These are phyloP conservation scores for sweet orange (Citrus sinensis) DNA, from an alignment of 345 rosid genomes.

Conservation along the genomic window DVS_A1.0 CM039167.1:2954001-2954500, in stretches of 20 bases:
- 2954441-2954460: slow-evolving; percentile 82
- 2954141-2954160: slow-evolving; percentile 14
- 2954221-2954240: slow-evolving; percentile 58
- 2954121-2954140: slow-evolving; percentile 9
- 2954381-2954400: not conserved
- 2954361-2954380: not conserved
- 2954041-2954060: slow-evolving; percentile 38
- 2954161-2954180: slow-evolving; percentile 12
- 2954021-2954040: slow-evolving; percentile 28
- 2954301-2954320: slow-evolving; percentile 95
- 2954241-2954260: slow-evolving; percentile 28
- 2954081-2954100: slow-evolving; percentile 6
- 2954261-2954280: slow-evolving; percentile 28
- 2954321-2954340: slow-evolving; percentile 61
- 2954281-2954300: slow-evolving; percentile 59
- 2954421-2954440: slow-evolving; percentile 77
- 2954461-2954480: slow-evolving; percentile 82
- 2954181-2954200: slow-evolving; percentile 16
- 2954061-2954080: slow-evolving; percentile 19
- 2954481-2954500: slow-evolving; percentile 90
- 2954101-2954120: slow-evolving; percentile 18
- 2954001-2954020: slow-evolving; percentile 3
- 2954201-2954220: slow-evolving; percentile 44
- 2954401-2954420: not conserved
- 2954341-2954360: slow-evolving; percentile 16